Conservation (phyloP, 371 early-diverging fungal species). For the Actinomortierella wolfii region DNA sequence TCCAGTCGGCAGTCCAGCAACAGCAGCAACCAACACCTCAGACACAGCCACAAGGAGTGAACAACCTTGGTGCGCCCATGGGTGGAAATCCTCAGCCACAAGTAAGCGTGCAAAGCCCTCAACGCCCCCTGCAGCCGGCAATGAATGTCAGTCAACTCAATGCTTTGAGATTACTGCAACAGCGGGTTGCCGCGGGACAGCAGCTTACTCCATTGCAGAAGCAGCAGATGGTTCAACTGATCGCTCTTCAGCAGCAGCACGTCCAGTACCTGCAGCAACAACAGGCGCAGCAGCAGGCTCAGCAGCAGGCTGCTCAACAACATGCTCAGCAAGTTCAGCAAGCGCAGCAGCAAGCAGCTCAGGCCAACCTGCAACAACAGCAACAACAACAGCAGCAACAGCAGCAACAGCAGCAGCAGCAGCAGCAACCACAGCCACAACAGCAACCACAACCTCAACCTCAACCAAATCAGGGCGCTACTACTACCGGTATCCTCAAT, state of each 20-base stretch:
- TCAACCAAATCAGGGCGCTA: no score
- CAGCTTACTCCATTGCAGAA: constrained; percentile 42
- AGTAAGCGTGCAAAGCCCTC: constrained; percentile 10
- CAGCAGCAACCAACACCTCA: constrained; percentile 11
- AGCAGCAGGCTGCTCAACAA: constrained; percentile 2
- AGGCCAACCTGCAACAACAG: constrained; percentile 14
- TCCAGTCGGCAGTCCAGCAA: constrained; percentile 22
- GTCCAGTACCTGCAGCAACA: constrained; percentile 5
- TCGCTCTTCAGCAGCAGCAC: constrained; percentile 10
- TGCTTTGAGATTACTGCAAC: constrained; percentile 16
- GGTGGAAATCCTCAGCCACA: no score
- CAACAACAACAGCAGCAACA: constrained; percentile 33
- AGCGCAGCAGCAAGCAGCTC: constrained; percentile 13
- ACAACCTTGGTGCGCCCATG: neutral
- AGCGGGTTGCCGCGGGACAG: constrained; percentile 10
- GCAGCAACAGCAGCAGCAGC: constrained; percentile 17
- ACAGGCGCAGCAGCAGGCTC: constrained; percentile 26
- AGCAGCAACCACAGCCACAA: constrained; percentile 5
- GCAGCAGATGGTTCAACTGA: constrained; percentile 33
- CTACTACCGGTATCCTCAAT: no score
- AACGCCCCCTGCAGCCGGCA: neutral
- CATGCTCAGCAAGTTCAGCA: constrained; percentile 9
- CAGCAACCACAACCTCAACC: constrained; percentile 2
- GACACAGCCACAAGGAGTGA: neutral
- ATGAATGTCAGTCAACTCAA: constrained; percentile 6